Evolutionary conservation across 1,139 yeast genomes (phyloP).

Genomic region (Ogataea hybrid): DNA sequence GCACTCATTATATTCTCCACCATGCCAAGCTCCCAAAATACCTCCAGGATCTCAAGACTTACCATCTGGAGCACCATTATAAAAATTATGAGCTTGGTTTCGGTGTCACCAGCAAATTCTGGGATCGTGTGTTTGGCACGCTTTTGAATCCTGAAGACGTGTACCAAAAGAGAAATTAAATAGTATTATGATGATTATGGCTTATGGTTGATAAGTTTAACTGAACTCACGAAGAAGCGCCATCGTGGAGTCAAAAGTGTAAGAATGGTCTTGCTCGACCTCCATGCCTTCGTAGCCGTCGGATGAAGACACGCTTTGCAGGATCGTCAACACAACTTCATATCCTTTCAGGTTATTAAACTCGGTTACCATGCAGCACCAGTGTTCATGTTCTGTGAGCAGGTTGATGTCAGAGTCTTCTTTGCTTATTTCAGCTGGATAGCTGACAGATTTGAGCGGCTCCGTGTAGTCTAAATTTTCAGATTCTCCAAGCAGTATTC

Average conservation of each 20-base stretch:
- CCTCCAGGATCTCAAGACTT: slow-evolving; percentile 76
- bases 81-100: slow-evolving; percentile 95
- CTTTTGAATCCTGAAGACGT: slow-evolving; percentile 39
- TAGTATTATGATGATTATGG: background rate
- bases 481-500: slow-evolving; percentile 28
- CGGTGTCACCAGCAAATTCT: slow-evolving; percentile 90
- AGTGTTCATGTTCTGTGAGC: slow-evolving; percentile 32
- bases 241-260: slow-evolving; percentile 18
- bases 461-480: slow-evolving; percentile 2
- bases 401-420: slow-evolving; percentile 23
- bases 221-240: slow-evolving; percentile 14
- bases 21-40: slow-evolving; percentile 77
- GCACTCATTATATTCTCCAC: slow-evolving; percentile 86
- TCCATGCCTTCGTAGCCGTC: slow-evolving; percentile 2
- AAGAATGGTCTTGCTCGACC: slow-evolving; percentile 6
- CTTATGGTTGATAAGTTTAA: slow-evolving; percentile 3
- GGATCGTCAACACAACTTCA: slow-evolving; percentile 12
- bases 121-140: slow-evolving; percentile 92
- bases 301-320: slow-evolving; percentile 2
- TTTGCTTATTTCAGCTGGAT: slow-evolving; percentile 21
- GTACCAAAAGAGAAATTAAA: slow-evolving; percentile 30
- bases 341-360: slow-evolving; percentile 13
- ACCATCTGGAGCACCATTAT: slow-evolving; percentile 96
- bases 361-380: slow-evolving; percentile 31
- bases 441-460: slow-evolving; percentile 26